Conservation (phyloP, 257 asterid genomes). For the Scutellaria galericulata region DNA sequence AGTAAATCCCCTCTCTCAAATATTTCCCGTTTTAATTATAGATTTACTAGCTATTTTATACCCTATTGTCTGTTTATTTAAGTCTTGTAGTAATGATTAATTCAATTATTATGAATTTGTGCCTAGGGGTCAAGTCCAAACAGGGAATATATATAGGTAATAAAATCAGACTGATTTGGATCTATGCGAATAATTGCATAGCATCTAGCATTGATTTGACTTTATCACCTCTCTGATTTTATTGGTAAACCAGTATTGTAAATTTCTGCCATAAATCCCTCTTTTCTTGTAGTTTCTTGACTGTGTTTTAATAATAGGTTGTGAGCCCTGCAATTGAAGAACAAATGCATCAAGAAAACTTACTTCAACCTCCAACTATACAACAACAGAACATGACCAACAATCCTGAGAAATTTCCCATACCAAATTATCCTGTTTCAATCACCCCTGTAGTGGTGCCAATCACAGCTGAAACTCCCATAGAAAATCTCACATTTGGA, state of each 20-base stretch:
- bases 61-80: background rate
- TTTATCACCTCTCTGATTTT: slow-evolving; percentile 10
- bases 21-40: background rate
- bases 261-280: slow-evolving; percentile 12
- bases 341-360: slow-evolving; percentile 47
- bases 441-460: slow-evolving; percentile 44
- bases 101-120: background rate
- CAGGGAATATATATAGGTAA: background rate
- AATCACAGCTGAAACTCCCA: slow-evolving; percentile 35
- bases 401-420: slow-evolving; percentile 46
- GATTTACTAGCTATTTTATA: background rate
- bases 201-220: slow-evolving; percentile 24
- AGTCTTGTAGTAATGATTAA: slow-evolving; percentile 3
- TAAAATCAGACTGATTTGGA: slow-evolving; percentile 11
- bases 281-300: background rate
- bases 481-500: slow-evolving; percentile 42
- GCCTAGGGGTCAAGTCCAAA: background rate
- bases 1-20: slow-evolving; percentile 40
- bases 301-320: slow-evolving; percentile 44
- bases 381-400: slow-evolving; percentile 45
- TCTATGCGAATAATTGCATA: slow-evolving; percentile 26
- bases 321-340: slow-evolving; percentile 54
- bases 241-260: background rate
- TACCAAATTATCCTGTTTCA: slow-evolving; percentile 43
- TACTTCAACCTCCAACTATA: slow-evolving; percentile 38